phyloP scores from a whole-genome alignment of 805 yeast species.

The Candida vaughaniae region DNA sequence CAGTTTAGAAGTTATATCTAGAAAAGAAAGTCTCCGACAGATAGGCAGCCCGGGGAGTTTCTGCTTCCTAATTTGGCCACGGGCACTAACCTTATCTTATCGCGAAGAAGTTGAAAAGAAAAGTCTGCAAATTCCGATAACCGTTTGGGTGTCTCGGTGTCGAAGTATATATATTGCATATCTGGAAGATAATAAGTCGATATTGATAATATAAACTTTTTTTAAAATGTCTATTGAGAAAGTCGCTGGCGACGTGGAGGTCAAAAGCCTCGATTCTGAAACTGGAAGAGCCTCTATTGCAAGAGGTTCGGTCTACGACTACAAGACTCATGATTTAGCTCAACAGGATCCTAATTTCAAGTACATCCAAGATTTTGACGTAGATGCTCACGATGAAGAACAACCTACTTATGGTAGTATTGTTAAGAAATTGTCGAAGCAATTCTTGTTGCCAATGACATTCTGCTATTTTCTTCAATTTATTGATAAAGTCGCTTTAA shows the following conservation, averaged over 20 bases:
- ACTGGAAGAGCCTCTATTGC: slow-evolving; percentile 1
- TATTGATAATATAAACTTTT: too few species aligned
- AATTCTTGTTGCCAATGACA: slow-evolving; percentile 13
- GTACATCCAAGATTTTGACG: slow-evolving; percentile 16
- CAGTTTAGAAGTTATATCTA: background rate
- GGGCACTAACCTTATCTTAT: slow-evolving; percentile 1
- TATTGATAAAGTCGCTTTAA: slow-evolving; percentile 15
- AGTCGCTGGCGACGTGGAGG: slow-evolving; percentile 5
- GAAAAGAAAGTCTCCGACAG: background rate
- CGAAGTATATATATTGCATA: too few species aligned
- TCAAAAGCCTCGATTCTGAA: slow-evolving; percentile 4
- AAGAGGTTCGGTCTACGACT: background rate
- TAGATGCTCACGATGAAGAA: slow-evolving; percentile 17
- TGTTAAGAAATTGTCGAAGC: slow-evolving; percentile 15
- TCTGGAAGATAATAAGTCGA: too few species aligned
- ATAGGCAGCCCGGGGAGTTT: background rate
- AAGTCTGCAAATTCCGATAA: too few species aligned
- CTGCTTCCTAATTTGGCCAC: background rate
- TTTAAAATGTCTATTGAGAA: too few species aligned
- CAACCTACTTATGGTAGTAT: slow-evolving; percentile 12
- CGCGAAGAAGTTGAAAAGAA: too few species aligned
- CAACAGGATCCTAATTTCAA: slow-evolving; percentile 14
- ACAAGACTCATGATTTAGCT: background rate
- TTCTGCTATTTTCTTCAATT: slow-evolving; percentile 8
- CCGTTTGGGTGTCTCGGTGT: too few species aligned